Conservation (phyloP, 139 green algal species). For the Haematococcus lacustris region DNA sequence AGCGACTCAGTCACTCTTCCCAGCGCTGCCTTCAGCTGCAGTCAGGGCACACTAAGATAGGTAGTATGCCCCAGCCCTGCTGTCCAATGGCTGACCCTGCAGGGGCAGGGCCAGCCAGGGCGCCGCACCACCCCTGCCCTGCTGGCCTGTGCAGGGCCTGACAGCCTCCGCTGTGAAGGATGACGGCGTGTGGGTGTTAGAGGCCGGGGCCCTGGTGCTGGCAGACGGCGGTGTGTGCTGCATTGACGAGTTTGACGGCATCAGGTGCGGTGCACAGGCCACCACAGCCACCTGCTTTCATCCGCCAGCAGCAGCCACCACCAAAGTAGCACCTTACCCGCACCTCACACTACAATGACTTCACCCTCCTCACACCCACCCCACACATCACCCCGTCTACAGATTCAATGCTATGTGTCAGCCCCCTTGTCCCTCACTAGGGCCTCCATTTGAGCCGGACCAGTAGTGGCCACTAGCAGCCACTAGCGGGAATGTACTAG, state of each 20-base stretch:
- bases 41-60: background rate
- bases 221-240: constrained; percentile 85
- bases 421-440: too few relatives aligned
- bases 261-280: constrained; percentile 18
- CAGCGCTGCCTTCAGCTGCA: background rate
- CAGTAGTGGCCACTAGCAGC: too few relatives aligned
- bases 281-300: background rate
- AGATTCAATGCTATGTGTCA: too few relatives aligned
- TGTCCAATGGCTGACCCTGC: too few relatives aligned
- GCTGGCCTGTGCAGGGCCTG: constrained; percentile 45
- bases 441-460: background rate
- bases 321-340: too few relatives aligned
- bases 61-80: too few relatives aligned
- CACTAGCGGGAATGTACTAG: too few relatives aligned
- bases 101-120: too few relatives aligned
- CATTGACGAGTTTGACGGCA: constrained; percentile 85
- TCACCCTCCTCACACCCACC: background rate
- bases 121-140: too few relatives aligned
- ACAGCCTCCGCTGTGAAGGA: constrained; percentile 78
- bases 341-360: background rate
- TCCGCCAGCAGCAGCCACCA: too few relatives aligned
- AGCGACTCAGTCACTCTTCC: too few relatives aligned
- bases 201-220: constrained; percentile 79
- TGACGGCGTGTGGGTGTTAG: constrained; percentile 68
- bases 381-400: background rate